phyloP scores from a whole-genome alignment of 768 basidiomycete genomes.

The Infundibulicybe gibba region DNA sequence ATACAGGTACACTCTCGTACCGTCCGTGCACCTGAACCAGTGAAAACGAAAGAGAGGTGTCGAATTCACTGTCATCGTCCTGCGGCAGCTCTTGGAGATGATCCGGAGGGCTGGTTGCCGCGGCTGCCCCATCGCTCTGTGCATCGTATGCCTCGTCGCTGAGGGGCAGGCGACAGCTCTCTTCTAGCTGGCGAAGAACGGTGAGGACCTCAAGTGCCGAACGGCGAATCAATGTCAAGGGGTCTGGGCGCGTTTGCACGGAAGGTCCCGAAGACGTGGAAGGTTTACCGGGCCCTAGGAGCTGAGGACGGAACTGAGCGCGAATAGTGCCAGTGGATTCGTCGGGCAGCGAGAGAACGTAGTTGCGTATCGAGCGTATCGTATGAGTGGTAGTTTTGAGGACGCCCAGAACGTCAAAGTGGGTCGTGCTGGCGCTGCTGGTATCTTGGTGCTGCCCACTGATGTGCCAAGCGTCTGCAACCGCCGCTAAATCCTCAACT shows the following conservation, averaged over 20 bases:
- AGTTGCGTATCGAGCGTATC: constrained; percentile 81
- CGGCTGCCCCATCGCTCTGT: constrained; percentile 62
- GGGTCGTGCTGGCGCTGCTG: constrained; percentile 14
- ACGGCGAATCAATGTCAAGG: constrained; percentile 66
- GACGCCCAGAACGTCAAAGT: constrained; percentile 61
- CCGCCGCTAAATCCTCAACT: constrained; percentile 65
- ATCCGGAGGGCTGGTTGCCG: constrained; percentile 34
- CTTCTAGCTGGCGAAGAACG: constrained; percentile 77
- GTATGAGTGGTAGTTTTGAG: constrained; percentile 79
- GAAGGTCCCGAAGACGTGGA: constrained; percentile 24
- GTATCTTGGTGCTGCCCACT: constrained; percentile 16
- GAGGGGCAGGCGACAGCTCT: constrained; percentile 68
- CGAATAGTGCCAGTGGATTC: constrained; percentile 57
- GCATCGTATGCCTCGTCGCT: constrained; percentile 82
- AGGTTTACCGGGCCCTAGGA: constrained; percentile 35
- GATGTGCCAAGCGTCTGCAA: constrained; percentile 63
- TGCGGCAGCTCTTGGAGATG: constrained; percentile 26
- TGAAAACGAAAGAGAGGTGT: constrained; percentile 64
- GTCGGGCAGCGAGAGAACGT: constrained; percentile 78
- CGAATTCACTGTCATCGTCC: constrained; percentile 50
- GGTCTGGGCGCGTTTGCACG: constrained; percentile 40
- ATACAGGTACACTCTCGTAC: constrained; percentile 66
- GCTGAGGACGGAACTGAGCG: constrained; percentile 55
- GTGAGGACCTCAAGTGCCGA: constrained; percentile 83
- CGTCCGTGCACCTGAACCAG: constrained; percentile 67